Percentiles rank a stretch among this genome's conserved stretches.
Evolutionary conservation across 306 rosid species (phyloP).

Genomic region (Gastrolobium villosum): DNA sequence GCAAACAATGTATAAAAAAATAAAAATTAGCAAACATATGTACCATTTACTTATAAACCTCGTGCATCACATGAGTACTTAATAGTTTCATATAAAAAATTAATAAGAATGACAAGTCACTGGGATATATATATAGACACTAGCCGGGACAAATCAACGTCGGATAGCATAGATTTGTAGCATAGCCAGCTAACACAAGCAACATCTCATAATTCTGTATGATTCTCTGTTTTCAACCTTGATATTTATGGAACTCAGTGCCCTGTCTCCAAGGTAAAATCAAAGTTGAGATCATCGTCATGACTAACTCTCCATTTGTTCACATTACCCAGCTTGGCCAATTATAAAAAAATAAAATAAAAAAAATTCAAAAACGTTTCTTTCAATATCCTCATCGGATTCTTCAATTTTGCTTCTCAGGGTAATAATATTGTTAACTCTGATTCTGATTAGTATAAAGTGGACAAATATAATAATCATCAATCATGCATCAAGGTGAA

Average conservation of each 20-base stretch:
- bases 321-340: not conserved
- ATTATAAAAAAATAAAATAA: not conserved
- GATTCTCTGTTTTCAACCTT: not conserved
- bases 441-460: too few relatives aligned
- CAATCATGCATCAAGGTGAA: too few relatives aligned
- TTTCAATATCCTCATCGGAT: not conserved
- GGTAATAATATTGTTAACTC: too few relatives aligned
- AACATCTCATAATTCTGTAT: not conserved
- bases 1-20: too few relatives aligned
- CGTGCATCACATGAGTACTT: too few relatives aligned
- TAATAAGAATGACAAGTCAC: not conserved
- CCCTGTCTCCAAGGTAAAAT: slow-evolving; percentile 23
- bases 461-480: too few relatives aligned
- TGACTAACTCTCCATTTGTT: not conserved
- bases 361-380: not conserved
- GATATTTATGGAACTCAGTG: not conserved
- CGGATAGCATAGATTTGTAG: not conserved
- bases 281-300: slow-evolving; percentile 3
- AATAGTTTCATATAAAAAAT: too few relatives aligned
- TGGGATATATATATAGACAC: not conserved
- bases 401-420: not conserved
- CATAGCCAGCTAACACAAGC: not conserved
- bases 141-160: not conserved
- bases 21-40: too few relatives aligned
- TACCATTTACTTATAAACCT: too few relatives aligned